Base-by-base conservation (phyloP, 345 rosid genomes). In the Aquilaria sinensis region DNA sequence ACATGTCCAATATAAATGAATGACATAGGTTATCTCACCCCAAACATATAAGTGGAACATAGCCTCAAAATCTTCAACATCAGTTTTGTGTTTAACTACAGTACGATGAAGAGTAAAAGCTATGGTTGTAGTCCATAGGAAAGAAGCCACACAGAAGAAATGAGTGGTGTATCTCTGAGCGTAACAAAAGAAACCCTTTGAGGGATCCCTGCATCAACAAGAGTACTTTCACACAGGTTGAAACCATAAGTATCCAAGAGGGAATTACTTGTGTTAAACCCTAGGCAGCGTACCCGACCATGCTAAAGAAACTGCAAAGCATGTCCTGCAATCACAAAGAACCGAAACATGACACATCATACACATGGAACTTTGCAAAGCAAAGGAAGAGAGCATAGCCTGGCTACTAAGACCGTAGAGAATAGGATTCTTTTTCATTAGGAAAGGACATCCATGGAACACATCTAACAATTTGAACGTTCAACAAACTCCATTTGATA, bases 51-150 rank as follows among this genome's bases (percentile, higher is more conserved):
- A 70, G 77, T 93, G 98, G 79, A 93, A 93, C 78, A 93, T 75
- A 41, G 88, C 93, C 77, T 93, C 97, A 63, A 93, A 76, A 81
- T 93, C 98, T 84, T 93, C 97, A 12, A 93, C 93, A 74, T 89
- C 98, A 2, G 96, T 79, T 74, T 89, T 90, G 82, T 93, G 98
- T 70, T 74, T 75, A 45, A 90, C 97, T 47, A 93, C 97, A 64
- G 97, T 90, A 2, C 97, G 94, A 57, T 93, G 97, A 69, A 93
- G 98, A 31, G 98, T 90, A 72, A 93, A 93, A 62, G 98, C 96
- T 70, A 93, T 93, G 12, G 85, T 81, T 2, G 97, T 93, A 23
- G 98, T 93, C 98, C 98, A 93, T 49, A 93, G 83, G 76, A 93
- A 87, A 58, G 96, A 93, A n/a, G 98, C 92, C 2, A 93, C 90